Evolutionary conservation across 495 filamentous ascomycete genomes (phyloP).

Genomic region (Penicilliopsis zonata): DNA sequence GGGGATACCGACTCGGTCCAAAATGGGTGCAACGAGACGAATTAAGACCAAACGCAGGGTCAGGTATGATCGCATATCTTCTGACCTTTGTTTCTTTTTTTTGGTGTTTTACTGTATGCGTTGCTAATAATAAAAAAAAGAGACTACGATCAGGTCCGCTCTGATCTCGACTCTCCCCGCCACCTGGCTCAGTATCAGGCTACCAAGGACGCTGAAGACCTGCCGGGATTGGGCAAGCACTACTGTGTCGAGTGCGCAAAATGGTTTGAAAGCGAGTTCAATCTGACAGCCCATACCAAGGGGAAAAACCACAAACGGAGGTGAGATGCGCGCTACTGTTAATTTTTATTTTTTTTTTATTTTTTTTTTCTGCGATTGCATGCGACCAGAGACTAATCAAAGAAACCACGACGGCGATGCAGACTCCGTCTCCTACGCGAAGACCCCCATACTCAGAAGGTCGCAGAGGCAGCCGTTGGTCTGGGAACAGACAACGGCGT

Average conservation of each 20-base stretch:
- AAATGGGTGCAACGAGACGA: conserved; percentile 44
- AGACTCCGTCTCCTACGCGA: conserved; percentile 67
- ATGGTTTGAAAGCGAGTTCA: conserved; percentile 84
- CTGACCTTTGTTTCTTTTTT: not conserved
- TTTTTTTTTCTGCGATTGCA: not conserved
- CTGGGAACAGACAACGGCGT: conserved; percentile 53
- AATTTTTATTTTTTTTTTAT: conserved; percentile 3
- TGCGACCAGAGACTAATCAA: too few species aligned
- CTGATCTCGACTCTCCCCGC: conserved; percentile 60
- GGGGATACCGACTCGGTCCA: conserved; percentile 6
- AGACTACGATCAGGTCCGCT: conserved; percentile 80
- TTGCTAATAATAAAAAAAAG: conserved; percentile 33
- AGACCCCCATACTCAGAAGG: conserved; percentile 74
- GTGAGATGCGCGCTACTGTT: too few species aligned
- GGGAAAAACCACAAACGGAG: conserved; percentile 89
- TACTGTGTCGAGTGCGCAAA: conserved; percentile 95
- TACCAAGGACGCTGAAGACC: conserved; percentile 70
- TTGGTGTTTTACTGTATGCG: too few species aligned
- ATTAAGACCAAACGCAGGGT: conserved; percentile 48
- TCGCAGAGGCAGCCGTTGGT: conserved; percentile 72
- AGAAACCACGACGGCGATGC: too few species aligned
- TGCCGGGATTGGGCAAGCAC: conserved; percentile 68
- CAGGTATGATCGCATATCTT: conserved; percentile 26
- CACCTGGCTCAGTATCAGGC: conserved; percentile 69
- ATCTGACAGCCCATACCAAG: conserved; percentile 60